These are phyloP conservation scores for Auriculariales sp. DNA, from an alignment of 768 basidiomycete species.

Conservation along the genomic window DNA sequence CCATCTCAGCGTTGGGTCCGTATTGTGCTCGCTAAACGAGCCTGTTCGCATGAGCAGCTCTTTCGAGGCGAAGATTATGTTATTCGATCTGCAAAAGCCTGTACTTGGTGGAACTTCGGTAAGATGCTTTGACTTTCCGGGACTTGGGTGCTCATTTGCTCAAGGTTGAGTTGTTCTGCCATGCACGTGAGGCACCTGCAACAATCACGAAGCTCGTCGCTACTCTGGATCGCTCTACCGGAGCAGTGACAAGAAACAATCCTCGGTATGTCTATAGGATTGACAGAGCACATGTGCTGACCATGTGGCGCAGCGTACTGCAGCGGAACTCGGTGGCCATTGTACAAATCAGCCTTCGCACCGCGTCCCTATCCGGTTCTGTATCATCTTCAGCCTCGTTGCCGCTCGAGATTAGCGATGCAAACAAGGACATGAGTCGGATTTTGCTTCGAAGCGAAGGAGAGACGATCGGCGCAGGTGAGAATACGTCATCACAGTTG, in stretches of 20 bases:
- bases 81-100: slow-evolving; percentile 85
- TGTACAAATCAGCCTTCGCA: slow-evolving; percentile 66
- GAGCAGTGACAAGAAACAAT: slow-evolving; percentile 55
- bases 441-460: slow-evolving; percentile 77
- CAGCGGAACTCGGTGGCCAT: slow-evolving; percentile 77
- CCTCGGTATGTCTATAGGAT: slow-evolving; percentile 48
- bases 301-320: slow-evolving; percentile 42
- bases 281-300: neutral
- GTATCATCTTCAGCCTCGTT: slow-evolving; percentile 38
- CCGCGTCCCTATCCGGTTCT: slow-evolving; percentile 33
- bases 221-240: slow-evolving; percentile 64
- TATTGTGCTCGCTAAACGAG: slow-evolving; percentile 64
- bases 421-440: slow-evolving; percentile 94
- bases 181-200: slow-evolving; percentile 85
- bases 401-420: slow-evolving; percentile 72
- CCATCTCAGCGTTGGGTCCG: slow-evolving; percentile 74
- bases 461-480: slow-evolving; percentile 89
- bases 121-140: slow-evolving; percentile 11
- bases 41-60: slow-evolving; percentile 60
- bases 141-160: neutral
- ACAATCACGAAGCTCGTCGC: slow-evolving; percentile 70
- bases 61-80: slow-evolving; percentile 80
- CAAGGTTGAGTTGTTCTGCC: slow-evolving; percentile 88
- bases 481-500: slow-evolving; percentile 6
- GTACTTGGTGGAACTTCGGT: slow-evolving; percentile 81